Conservation (phyloP, 176 grass and related monocot genomes). For the Themeda triandra region DNA sequence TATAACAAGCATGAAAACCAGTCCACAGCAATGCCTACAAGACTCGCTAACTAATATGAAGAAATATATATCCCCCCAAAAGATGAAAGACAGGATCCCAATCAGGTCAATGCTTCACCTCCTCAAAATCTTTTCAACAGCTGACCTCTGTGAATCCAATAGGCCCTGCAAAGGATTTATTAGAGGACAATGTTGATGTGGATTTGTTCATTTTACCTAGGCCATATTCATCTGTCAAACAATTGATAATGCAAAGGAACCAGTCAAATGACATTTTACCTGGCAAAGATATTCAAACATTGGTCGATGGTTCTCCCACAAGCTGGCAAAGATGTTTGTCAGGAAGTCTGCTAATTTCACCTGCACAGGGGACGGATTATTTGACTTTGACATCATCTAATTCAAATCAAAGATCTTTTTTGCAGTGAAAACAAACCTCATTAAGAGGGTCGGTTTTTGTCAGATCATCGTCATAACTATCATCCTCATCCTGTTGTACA, state of each 20-base stretch:
- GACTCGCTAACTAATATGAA: background rate
- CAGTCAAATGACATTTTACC: slow-evolving; percentile 39
- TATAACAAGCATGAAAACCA: background rate
- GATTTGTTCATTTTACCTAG: background rate
- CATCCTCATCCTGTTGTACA: slow-evolving; percentile 46
- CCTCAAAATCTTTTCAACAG: slow-evolving; percentile 53
- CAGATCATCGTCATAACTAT: slow-evolving; percentile 70
- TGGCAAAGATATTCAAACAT: slow-evolving; percentile 82
- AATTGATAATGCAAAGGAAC: background rate
- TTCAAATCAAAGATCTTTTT: background rate
- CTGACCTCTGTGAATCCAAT: slow-evolving; percentile 49
- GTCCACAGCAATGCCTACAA: slow-evolving; percentile 4
- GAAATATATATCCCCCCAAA: background rate
- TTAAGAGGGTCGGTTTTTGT: slow-evolving; percentile 72
- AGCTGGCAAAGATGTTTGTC: slow-evolving; percentile 50
- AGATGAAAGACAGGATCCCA: background rate
- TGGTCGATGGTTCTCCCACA: slow-evolving; percentile 51
- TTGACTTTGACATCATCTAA: slow-evolving; percentile 5
- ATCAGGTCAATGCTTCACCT: slow-evolving; percentile 26
- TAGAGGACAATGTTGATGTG: background rate
- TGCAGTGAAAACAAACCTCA: slow-evolving; percentile 52
- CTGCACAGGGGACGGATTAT: slow-evolving; percentile 32
- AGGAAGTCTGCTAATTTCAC: slow-evolving; percentile 78
- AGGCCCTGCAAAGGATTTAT: slow-evolving; percentile 57
- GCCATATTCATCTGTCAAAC: background rate